These are phyloP conservation scores for Debaryomyces sp. DNA, from an alignment of 1,139 yeast genomes.

Conservation along the genomic window DNA sequence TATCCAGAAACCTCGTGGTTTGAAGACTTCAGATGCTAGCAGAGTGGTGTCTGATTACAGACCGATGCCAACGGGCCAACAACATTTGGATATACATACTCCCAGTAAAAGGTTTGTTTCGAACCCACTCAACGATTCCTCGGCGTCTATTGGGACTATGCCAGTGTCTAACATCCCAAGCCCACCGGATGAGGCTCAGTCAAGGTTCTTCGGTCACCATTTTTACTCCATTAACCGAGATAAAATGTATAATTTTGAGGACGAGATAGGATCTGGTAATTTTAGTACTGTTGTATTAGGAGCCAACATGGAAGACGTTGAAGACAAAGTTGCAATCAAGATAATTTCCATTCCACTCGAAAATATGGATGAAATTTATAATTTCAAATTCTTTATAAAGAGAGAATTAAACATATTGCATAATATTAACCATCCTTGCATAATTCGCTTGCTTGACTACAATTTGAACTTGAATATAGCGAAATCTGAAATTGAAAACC, in stretches of 20 bases:
- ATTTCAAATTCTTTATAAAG: constrained; percentile 66
- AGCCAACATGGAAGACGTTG: constrained; percentile 21
- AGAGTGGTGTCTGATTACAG: constrained; percentile 40
- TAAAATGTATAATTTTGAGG: constrained; percentile 23
- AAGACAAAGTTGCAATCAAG: constrained; percentile 40
- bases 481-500: constrained; percentile 23
- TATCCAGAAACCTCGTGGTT: constrained; percentile 1
- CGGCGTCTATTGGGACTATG: constrained; percentile 11
- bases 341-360: constrained; percentile 40
- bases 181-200: constrained; percentile 12
- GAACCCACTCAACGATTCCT: constrained; percentile 21
- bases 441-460: constrained; percentile 38
- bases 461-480: constrained; percentile 27
- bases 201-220: constrained; percentile 2
- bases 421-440: constrained; percentile 46
- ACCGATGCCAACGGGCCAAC: constrained; percentile 26
- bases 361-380: constrained; percentile 28
- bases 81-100: constrained; percentile 18
- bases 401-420: constrained; percentile 75
- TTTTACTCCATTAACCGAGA: constrained; percentile 12
- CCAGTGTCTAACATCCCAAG: constrained; percentile 12
- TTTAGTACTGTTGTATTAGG: constrained; percentile 61
- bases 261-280: constrained; percentile 57
- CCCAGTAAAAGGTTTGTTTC: constrained; percentile 25
- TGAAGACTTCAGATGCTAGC: not conserved